phyloP scores from a whole-genome alignment of 148 eudicot species.

The Cornus suecica region DNA sequence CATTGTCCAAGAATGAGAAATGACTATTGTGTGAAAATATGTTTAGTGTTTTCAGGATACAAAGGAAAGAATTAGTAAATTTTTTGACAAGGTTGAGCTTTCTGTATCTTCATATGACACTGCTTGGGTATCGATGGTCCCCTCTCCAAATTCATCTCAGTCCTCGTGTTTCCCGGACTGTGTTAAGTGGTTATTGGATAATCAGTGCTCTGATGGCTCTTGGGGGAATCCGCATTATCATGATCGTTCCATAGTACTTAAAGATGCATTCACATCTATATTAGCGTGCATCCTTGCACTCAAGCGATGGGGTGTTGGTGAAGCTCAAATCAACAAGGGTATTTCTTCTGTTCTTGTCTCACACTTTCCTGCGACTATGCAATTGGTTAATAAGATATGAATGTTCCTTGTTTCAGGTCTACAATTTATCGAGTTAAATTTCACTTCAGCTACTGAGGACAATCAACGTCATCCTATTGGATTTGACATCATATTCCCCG shows the following conservation, averaged over 20 bases:
- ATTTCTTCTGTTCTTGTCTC: conserved; percentile 3
- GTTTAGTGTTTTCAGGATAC: conserved; percentile 50
- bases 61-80: conserved; percentile 54
- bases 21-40: not conserved
- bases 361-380: not conserved
- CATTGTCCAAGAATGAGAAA: not conserved
- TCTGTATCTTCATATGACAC: conserved; percentile 93
- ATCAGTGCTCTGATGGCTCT: conserved; percentile 78
- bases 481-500: conserved; percentile 76
- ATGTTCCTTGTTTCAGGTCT: conserved; percentile 49
- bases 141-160: conserved; percentile 51
- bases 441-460: conserved; percentile 50
- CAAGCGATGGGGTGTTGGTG: conserved; percentile 73
- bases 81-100: conserved; percentile 62
- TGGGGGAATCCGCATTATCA: conserved; percentile 72
- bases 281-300: conserved; percentile 78
- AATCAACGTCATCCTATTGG: conserved; percentile 63
- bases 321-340: conserved; percentile 78
- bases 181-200: conserved; percentile 66
- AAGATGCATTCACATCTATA: conserved; percentile 75
- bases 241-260: conserved; percentile 38
- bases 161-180: conserved; percentile 68
- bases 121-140: conserved; percentile 95
- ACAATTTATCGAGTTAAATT: conserved; percentile 60
- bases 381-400: not conserved